Percentiles rank a stretch among this genome's conserved stretches.
Evolutionary conservation across 805 yeast genomes (phyloP).

Genomic region (Zygotorulaspora florentina): DNA sequence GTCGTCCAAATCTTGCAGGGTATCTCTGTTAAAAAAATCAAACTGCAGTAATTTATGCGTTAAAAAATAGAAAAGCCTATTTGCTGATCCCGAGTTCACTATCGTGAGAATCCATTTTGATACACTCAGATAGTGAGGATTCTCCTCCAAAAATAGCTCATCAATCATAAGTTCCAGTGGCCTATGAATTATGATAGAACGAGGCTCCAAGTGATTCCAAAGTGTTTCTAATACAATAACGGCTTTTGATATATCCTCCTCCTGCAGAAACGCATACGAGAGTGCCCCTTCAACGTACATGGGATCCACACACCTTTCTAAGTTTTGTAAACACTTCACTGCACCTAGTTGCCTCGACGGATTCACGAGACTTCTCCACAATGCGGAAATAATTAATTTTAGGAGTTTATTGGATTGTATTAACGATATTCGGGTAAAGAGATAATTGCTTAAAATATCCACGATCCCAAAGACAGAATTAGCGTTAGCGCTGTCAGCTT

Average conservation of each 20-base stretch:
- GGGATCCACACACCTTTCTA: slow-evolving; percentile 51
- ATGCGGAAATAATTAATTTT: slow-evolving; percentile 34
- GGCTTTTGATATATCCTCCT: slow-evolving; percentile 38
- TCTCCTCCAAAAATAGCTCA: slow-evolving; percentile 45
- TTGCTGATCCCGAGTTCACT: slow-evolving; percentile 50
- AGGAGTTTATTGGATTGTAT: slow-evolving; percentile 23
- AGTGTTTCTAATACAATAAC: slow-evolving; percentile 56
- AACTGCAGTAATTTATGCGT: slow-evolving; percentile 49
- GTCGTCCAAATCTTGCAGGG: slow-evolving; percentile 50
- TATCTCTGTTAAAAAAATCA: slow-evolving; percentile 32
- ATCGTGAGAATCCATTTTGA: slow-evolving; percentile 47
- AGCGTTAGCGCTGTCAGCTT: slow-evolving; percentile 10
- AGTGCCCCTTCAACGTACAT: slow-evolving; percentile 71
- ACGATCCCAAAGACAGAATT: slow-evolving; percentile 29
- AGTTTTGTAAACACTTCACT: slow-evolving; percentile 57
- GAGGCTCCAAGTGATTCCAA: slow-evolving; percentile 66
- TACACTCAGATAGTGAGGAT: slow-evolving; percentile 41
- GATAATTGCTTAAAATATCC: slow-evolving; percentile 30
- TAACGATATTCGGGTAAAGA: slow-evolving; percentile 26
- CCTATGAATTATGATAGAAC: slow-evolving; percentile 40
- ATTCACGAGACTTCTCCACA: slow-evolving; percentile 55
- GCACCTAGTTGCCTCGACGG: slow-evolving; percentile 63
- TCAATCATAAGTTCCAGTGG: slow-evolving; percentile 71
- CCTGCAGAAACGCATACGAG: slow-evolving; percentile 47
- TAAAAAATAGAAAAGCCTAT: slow-evolving; percentile 56